phyloP scores from a whole-genome alignment of 2,329 filamentous ascomycete species.

The Hypomyces rosellus region DNA sequence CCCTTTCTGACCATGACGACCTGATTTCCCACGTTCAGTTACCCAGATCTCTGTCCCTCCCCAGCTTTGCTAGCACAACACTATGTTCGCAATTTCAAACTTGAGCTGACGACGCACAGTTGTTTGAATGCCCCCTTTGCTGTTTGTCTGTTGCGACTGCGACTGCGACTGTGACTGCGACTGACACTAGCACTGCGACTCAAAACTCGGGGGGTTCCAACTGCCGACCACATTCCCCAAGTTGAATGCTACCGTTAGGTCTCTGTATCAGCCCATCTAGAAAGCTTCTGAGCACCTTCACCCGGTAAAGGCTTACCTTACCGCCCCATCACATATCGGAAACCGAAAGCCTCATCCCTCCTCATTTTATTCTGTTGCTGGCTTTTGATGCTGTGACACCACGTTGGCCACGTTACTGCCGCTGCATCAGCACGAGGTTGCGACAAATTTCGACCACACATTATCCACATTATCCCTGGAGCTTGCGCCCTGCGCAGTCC shows the following conservation, averaged over 20 bases:
- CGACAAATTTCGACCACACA: background rate
- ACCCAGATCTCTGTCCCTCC: background rate
- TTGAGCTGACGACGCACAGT: background rate
- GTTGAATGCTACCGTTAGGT: background rate
- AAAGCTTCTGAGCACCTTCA: background rate
- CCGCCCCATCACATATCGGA: background rate
- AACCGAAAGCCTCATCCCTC: background rate
- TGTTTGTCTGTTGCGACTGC: background rate
- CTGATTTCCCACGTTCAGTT: background rate
- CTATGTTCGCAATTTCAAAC: background rate
- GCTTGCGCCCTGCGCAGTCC: background rate
- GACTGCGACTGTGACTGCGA: background rate
- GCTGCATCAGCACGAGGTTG: conserved; percentile 6
- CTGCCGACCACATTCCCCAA: background rate
- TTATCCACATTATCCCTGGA: background rate
- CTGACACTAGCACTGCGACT: too few relatives aligned
- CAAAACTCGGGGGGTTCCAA: conserved; percentile 9
- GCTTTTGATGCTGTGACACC: conserved; percentile 12
- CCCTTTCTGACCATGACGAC: background rate
- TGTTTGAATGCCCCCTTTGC: conserved; percentile 1
- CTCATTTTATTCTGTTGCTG: background rate
- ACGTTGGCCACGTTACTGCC: conserved; percentile 10
- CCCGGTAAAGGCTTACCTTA: background rate
- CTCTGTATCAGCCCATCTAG: background rate
- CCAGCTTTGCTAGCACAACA: background rate